Evolutionary conservation across 2,329 filamentous ascomycete genomes (phyloP), one percentile per base, ranked within the genome.

Genomic region (Fusarium sp.): DNA sequence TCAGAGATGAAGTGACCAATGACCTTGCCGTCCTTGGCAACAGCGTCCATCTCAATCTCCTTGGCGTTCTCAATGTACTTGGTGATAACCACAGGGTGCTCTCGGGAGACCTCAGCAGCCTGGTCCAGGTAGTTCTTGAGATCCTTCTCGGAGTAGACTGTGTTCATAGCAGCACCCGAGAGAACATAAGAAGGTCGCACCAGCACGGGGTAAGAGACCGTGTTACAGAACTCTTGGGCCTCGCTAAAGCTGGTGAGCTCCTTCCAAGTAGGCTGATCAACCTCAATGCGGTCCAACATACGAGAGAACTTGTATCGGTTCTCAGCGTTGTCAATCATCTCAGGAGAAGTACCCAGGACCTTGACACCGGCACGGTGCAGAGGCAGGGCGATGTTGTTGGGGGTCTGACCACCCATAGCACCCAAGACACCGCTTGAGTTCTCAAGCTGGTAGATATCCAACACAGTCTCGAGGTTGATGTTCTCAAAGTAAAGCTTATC

Each of bases 1-100:
- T 99, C 96, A 0, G 95, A 98, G 77, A 99, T 93, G 81, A 98
- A 98, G 80, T 98, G 96, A 14, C 95, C 94, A 60, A 98, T 89
- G 81, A 98, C 92, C 56, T 88, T 91, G 77, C 96, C 96, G 73
- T 97, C 92, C 75, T 91, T 91, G 55, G 95, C 96, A 44, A 99
- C 96, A 40, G 96, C 96, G 75, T 99, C 96, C 96, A 99, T 98
- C 82, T 99, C 96, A 69, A 99, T 98, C 81, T 99, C 96, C 86
- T 99, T 98, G 71, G 96, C 96, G 72, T 97, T 96, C 85, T 99
- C 96, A 72, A 99, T 98, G 83, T 98, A 99, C 84, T 99, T 99
- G 65, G 95, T 98, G 77, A 99, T 98, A 66, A 99, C 96, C 13
- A 99, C 96, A 1, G 96, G 96, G 79, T 98, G 93, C 67, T 98